Percentiles rank a stretch among this genome's conserved stretches.
These are phyloP conservation scores for Heterobasidion occidentale DNA, from an alignment of 1,284 basidiomycete genomes.

Conservation along the genomic window DNA sequence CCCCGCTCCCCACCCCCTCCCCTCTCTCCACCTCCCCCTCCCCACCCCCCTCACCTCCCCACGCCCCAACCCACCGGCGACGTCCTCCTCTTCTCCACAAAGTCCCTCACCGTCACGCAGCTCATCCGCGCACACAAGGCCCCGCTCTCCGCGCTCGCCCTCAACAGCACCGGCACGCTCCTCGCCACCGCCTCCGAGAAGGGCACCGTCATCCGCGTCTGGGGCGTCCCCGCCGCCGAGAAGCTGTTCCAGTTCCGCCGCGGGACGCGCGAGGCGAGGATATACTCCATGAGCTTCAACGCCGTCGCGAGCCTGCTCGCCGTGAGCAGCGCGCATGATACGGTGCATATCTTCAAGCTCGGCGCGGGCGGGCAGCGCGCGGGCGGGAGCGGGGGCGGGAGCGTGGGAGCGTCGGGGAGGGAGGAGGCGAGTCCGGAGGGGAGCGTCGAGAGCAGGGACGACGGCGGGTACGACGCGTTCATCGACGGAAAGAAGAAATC, in stretches of 20 bases:
- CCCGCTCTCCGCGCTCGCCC: constrained; percentile 80
- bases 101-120: constrained; percentile 86
- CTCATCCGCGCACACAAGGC: constrained; percentile 97
- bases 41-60: constrained; percentile 25
- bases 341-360: constrained; percentile 95
- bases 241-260: constrained; percentile 93
- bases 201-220: constrained; percentile 95
- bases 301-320: constrained; percentile 77
- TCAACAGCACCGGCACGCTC: constrained; percentile 85
- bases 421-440: constrained; percentile 47
- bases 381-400: background rate
- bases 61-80: constrained; percentile 60
- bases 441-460: constrained; percentile 59
- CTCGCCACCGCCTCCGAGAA: constrained; percentile 95
- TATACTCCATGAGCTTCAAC: constrained; percentile 93
- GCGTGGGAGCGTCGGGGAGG: constrained; percentile 8
- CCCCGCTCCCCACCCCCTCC: constrained; percentile 81
- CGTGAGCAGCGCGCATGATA: constrained; percentile 90
- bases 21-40: constrained; percentile 42
- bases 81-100: constrained; percentile 90
- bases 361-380: constrained; percentile 23
- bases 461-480: constrained; percentile 71
- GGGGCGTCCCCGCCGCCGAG: constrained; percentile 85
- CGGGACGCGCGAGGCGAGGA: constrained; percentile 80
- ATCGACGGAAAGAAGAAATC: constrained; percentile 53